Conservation (phyloP, 73 alveolate genomes). For the Paramecium sonneborni region DNA sequence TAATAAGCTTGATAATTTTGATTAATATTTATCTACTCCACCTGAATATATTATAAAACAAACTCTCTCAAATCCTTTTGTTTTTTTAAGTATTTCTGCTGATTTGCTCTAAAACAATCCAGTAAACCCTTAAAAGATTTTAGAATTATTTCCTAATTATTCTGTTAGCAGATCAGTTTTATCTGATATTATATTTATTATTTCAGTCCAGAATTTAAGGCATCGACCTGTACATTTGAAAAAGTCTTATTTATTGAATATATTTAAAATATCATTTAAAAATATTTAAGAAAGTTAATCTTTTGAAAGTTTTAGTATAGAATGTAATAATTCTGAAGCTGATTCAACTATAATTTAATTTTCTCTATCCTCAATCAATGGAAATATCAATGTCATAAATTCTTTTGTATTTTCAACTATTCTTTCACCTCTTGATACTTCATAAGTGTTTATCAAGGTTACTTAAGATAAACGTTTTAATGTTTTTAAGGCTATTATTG, state of each 20-base stretch:
- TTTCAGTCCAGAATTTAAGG: slow-evolving; percentile 62
- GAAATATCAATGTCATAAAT: slow-evolving; percentile 6
- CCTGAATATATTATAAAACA: slow-evolving; percentile 67
- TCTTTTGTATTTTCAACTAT: slow-evolving; percentile 34
- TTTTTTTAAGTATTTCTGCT: slow-evolving; percentile 24
- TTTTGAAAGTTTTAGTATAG: slow-evolving; percentile 35
- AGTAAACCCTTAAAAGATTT: slow-evolving; percentile 11
- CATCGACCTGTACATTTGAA: slow-evolving; percentile 54
- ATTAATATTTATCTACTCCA: slow-evolving; percentile 59
- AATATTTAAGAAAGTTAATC: slow-evolving; percentile 50
- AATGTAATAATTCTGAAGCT: slow-evolving; percentile 55
- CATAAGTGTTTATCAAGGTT: slow-evolving; percentile 30
- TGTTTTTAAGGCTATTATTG: background rate
- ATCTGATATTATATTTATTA: slow-evolving; percentile 60
- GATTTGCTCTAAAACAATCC: slow-evolving; percentile 3
- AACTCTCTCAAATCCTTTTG: slow-evolving; percentile 59
- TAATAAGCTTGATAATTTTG: slow-evolving; percentile 46
- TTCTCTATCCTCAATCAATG: background rate
- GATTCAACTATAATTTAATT: slow-evolving; percentile 1
- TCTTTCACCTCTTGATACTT: slow-evolving; percentile 59
- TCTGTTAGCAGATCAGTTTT: slow-evolving; percentile 51
- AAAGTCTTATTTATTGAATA: slow-evolving; percentile 47
- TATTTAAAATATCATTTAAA: slow-evolving; percentile 10
- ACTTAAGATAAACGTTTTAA: background rate
- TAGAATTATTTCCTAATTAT: slow-evolving; percentile 42